Evolutionary conservation across 306 rosid species (phyloP).

Genomic region (Vigna nakashimae): DNA sequence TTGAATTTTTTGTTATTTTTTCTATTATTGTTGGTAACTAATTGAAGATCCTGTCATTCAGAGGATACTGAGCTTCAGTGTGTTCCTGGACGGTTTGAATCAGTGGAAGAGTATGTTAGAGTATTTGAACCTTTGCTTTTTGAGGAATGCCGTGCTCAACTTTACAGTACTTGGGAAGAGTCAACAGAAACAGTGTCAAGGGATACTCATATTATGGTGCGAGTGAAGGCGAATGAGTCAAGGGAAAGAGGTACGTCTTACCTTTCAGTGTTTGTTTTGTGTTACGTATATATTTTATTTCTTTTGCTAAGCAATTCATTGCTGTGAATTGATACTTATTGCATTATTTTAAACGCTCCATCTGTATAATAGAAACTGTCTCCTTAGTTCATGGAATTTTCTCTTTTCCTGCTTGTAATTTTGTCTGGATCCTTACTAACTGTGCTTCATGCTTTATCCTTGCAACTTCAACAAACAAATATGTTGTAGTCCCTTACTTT

Average conservation of each 20-base stretch:
- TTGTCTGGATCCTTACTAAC: constrained; percentile 9
- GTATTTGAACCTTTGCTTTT: constrained; percentile 98
- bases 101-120: constrained; percentile 86
- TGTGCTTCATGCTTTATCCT: constrained; percentile 25
- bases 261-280: constrained; percentile 31
- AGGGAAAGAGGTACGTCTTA: constrained; percentile 87
- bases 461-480: constrained; percentile 34
- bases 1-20: constrained; percentile 34
- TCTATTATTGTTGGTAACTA: constrained; percentile 41
- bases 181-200: constrained; percentile 78
- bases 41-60: constrained; percentile 55
- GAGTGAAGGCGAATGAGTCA: constrained; percentile 84
- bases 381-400: constrained; percentile 22
- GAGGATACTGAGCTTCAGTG: constrained; percentile 91
- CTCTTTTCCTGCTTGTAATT: neutral
- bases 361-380: constrained; percentile 19
- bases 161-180: constrained; percentile 98
- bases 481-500: constrained; percentile 9
- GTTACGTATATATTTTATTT: constrained; percentile 11
- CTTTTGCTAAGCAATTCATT: constrained; percentile 19
- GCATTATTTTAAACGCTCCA: constrained; percentile 23
- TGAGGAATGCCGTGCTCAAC: constrained; percentile 99
- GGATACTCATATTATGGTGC: constrained; percentile 89
- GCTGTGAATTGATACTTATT: constrained; percentile 5
- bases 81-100: constrained; percentile 93